These are phyloP conservation scores for Sphagnurus paluster DNA, from an alignment of 1,284 basidiomycete genomes.

Conservation along the genomic window DNA sequence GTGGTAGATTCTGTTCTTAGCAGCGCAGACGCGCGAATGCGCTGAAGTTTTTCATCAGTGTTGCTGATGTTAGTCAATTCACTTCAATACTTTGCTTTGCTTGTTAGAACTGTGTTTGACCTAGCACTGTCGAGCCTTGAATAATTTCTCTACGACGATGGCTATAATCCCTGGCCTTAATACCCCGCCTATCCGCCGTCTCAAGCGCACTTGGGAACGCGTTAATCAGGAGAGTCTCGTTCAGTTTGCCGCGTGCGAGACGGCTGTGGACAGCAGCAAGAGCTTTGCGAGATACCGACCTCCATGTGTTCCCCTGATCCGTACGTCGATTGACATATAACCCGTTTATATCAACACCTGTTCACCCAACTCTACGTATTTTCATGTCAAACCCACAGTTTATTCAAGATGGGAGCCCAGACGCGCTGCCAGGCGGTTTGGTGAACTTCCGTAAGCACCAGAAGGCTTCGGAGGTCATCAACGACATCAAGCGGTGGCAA, in stretches of 20 bases:
- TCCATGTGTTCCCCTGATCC: slow-evolving; percentile 97
- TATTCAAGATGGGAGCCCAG: slow-evolving; percentile 96
- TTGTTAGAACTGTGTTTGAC: slow-evolving; percentile 12
- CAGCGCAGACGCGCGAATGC: slow-evolving; percentile 80
- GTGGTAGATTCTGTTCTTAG: slow-evolving; percentile 88
- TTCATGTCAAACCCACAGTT: slow-evolving; percentile 96
- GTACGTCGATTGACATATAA: slow-evolving; percentile 37
- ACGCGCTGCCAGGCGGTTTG: slow-evolving; percentile 76
- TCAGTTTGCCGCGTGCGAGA: slow-evolving; percentile 71
- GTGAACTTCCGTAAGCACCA: slow-evolving; percentile 97
- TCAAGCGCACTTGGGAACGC: slow-evolving; percentile 96
- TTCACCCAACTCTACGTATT: slow-evolving; percentile 59
- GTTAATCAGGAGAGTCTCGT: slow-evolving; percentile 74
- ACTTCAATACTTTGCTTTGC: slow-evolving; percentile 7
- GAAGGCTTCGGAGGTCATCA: slow-evolving; percentile 92
- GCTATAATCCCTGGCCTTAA: slow-evolving; percentile 96
- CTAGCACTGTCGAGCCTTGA: slow-evolving; percentile 87
- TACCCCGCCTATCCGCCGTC: slow-evolving; percentile 88
- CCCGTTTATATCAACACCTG: background rate
- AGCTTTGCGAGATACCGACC: slow-evolving; percentile 95
- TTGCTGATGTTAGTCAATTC: slow-evolving; percentile 80
- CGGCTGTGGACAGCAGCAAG: slow-evolving; percentile 84
- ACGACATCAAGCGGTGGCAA: slow-evolving; percentile 97
- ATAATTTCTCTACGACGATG: slow-evolving; percentile 96
- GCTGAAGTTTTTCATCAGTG: slow-evolving; percentile 90